Percentiles rank a stretch among this genome's conserved stretches.
phyloP scores from a whole-genome alignment of 345 rosid species.

The Luvunga scandens region DNA sequence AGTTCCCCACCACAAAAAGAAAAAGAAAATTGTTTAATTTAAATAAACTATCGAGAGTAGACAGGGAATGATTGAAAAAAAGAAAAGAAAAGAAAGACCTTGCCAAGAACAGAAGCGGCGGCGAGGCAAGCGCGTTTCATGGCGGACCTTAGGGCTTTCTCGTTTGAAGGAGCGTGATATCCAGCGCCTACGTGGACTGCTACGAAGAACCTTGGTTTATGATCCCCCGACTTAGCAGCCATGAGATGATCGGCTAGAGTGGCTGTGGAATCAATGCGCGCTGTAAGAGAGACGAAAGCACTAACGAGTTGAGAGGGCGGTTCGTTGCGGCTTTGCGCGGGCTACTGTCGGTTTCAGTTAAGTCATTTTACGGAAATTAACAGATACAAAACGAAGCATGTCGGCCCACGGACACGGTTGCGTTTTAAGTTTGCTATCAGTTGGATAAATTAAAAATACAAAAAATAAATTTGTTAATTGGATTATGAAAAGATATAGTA shows the following conservation, averaged over 20 bases:
- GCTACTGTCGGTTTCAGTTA: too few relatives aligned
- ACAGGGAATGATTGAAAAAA: too few relatives aligned
- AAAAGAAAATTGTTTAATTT: neutral
- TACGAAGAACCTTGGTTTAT: conserved; percentile 69
- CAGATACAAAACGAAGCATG: too few relatives aligned
- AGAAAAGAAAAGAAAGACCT: conserved; percentile 36
- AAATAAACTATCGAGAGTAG: neutral
- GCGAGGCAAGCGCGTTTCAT: conserved; percentile 93
- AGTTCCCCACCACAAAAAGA: neutral
- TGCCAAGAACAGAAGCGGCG: conserved; percentile 72
- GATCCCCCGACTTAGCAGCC: conserved; percentile 36
- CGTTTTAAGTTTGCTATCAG: too few relatives aligned
- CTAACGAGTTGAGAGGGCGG: too few relatives aligned
- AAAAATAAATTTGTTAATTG: too few relatives aligned
- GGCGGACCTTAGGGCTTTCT: conserved; percentile 75
- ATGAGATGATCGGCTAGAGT: conserved; percentile 1
- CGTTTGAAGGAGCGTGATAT: conserved; percentile 64
- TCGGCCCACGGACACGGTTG: too few relatives aligned
- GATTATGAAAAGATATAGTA: too few relatives aligned
- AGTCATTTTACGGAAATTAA: too few relatives aligned
- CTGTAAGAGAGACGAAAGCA: too few relatives aligned
- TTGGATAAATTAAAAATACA: too few relatives aligned
- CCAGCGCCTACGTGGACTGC: conserved; percentile 98
- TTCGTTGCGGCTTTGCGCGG: too few relatives aligned
- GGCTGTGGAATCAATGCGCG: neutral